Evolutionary conservation across 371 early-diverging fungal genomes (phyloP).

Genomic region (Lichtheimia ornata): DNA sequence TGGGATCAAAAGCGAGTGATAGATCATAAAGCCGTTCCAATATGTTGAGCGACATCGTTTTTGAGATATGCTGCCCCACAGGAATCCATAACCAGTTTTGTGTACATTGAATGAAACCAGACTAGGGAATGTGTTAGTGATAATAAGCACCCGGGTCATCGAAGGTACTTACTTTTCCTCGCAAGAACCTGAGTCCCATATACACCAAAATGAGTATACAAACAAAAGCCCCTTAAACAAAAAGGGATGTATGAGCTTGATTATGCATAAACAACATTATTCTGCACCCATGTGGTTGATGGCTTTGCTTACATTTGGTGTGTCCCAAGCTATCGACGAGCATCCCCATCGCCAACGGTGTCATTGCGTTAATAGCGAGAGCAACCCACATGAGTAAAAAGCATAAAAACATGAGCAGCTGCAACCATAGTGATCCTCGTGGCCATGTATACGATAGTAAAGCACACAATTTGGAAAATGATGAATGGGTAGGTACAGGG

Average conservation of each 20-base stretch:
- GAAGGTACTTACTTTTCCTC: constrained; percentile 55
- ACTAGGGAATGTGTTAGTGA: constrained; percentile 8
- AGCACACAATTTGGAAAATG: constrained; percentile 20
- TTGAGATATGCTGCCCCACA: constrained; percentile 85
- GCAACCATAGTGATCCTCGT: constrained; percentile 55
- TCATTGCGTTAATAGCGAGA: constrained; percentile 77
- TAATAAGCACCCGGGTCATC: not conserved
- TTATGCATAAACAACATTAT: too few relatives aligned
- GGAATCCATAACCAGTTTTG: constrained; percentile 91
- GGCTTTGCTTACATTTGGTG: constrained; percentile 20
- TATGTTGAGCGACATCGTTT: constrained; percentile 80
- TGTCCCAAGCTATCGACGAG: constrained; percentile 66
- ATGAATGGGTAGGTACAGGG: constrained; percentile 44
- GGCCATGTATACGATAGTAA: constrained; percentile 89
- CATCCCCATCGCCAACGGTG: constrained; percentile 77
- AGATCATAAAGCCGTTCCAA: constrained; percentile 85
- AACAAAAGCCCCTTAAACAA: constrained; percentile 23
- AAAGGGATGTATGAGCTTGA: not conserved
- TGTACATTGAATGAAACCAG: constrained; percentile 75
- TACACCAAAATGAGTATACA: constrained; percentile 75
- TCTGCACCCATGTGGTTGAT: not conserved
- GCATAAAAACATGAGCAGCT: constrained; percentile 67
- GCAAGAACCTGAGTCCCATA: constrained; percentile 71
- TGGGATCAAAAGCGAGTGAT: constrained; percentile 83
- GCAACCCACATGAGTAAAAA: constrained; percentile 68